These are phyloP conservation scores for Fusarium sp. DNA, from an alignment of 2,329 filamentous ascomycete genomes.

Conservation along the genomic window DNA sequence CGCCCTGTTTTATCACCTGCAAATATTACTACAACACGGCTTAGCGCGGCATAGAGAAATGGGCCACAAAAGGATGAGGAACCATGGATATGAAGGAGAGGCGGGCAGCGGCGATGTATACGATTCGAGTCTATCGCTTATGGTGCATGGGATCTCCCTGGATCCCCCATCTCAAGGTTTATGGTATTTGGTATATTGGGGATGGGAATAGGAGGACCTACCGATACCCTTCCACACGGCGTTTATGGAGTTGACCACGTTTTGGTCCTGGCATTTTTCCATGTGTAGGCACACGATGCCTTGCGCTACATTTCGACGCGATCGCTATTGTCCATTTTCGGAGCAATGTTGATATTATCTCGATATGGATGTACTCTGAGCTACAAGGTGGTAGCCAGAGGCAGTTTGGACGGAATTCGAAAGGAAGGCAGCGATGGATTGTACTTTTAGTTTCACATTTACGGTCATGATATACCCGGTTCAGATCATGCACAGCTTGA, in stretches of 20 bases:
- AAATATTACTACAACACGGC: conserved; percentile 48
- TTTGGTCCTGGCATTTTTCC: conserved; percentile 31
- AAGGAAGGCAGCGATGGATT: conserved; percentile 19
- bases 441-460: conserved; percentile 50
- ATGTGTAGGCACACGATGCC: conserved; percentile 27
- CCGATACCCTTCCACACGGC: conserved; percentile 50
- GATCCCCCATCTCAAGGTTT: conserved; percentile 37
- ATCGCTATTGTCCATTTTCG: conserved; percentile 33
- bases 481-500: conserved; percentile 34
- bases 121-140: conserved; percentile 52
- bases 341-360: conserved; percentile 23
- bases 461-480: conserved; percentile 50
- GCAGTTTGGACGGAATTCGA: neutral
- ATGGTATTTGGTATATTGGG: conserved; percentile 40
- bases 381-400: conserved; percentile 3
- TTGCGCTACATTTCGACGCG: conserved; percentile 44
- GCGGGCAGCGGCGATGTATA: conserved; percentile 48
- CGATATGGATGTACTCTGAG: conserved; percentile 31
- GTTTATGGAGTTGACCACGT: conserved; percentile 45
- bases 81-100: conserved; percentile 34
- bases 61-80: conserved; percentile 47
- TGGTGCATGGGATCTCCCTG: conserved; percentile 41
- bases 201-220: conserved; percentile 47
- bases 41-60: conserved; percentile 51
- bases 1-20: conserved; percentile 41